Conservation (phyloP, 176 grass and related monocot genomes). For the Zoysia pacifica region DNA sequence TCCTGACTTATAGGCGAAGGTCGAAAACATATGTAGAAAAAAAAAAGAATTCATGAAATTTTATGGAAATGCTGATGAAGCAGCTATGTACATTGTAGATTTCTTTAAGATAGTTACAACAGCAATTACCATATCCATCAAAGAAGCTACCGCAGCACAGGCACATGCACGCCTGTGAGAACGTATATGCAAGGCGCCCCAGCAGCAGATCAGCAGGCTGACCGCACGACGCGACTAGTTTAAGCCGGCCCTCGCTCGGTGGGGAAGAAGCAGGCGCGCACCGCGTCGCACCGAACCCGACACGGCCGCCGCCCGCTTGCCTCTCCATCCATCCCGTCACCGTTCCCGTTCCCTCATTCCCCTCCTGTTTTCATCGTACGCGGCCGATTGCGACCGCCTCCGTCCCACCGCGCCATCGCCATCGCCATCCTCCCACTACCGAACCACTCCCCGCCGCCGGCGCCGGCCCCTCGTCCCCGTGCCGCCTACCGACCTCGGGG, state of each 20-base stretch:
- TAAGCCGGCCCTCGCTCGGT: too few relatives aligned
- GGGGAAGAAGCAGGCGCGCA: slow-evolving; percentile 13
- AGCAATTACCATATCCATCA: too few relatives aligned
- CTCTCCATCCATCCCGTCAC: background rate
- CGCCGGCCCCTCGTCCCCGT: background rate
- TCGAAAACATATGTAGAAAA: too few relatives aligned
- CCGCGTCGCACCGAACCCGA: slow-evolving; percentile 22
- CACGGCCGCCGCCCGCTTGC: background rate
- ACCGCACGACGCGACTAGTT: background rate
- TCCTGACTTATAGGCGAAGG: too few relatives aligned
- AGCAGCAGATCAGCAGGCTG: too few relatives aligned
- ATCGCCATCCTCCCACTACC: background rate
- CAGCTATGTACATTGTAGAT: too few relatives aligned
- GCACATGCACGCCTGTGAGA: too few relatives aligned
- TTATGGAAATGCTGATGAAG: too few relatives aligned
- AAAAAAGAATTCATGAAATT: too few relatives aligned
- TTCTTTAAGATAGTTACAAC: too few relatives aligned
- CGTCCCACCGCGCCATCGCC: background rate
- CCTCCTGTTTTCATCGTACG: slow-evolving; percentile 30
- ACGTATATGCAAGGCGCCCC: too few relatives aligned
- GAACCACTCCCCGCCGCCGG: slow-evolving; percentile 1
- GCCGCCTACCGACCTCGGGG: slow-evolving; percentile 33
- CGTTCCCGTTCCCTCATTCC: background rate
- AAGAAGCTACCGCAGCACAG: too few relatives aligned
- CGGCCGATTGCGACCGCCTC: slow-evolving; percentile 48